Evolutionary conservation across 2,329 filamentous ascomycete species (phyloP).

Genomic region (Juglanconis oblonga): DNA sequence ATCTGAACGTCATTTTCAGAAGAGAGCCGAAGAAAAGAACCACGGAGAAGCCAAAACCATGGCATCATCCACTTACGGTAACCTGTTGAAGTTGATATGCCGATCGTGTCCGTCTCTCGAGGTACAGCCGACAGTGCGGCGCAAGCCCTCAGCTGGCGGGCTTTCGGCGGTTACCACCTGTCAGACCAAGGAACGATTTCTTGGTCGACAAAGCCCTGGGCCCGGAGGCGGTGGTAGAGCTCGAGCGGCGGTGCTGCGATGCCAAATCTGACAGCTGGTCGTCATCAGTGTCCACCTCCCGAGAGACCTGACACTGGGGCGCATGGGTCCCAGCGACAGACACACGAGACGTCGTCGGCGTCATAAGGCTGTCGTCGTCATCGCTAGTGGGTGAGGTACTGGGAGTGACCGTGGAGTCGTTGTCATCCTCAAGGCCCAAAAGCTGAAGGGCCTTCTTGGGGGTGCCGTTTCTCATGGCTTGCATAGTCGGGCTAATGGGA

Average conservation of each 20-base stretch:
- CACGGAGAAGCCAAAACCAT: too few species aligned
- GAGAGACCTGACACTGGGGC: neutral
- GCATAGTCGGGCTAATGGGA: constrained; percentile 2
- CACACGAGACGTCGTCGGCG: neutral
- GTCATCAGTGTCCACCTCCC: neutral
- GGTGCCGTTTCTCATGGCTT: constrained; percentile 9
- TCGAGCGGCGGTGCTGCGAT: neutral
- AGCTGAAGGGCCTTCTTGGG: constrained; percentile 13
- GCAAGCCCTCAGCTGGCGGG: neutral
- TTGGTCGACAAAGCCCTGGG: neutral
- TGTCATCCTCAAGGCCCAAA: constrained; percentile 1
- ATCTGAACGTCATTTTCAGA: too few species aligned
- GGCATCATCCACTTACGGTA: too few species aligned
- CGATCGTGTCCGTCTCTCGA: too few species aligned
- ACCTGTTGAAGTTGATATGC: too few species aligned
- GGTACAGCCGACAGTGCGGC: too few species aligned
- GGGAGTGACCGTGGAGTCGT: neutral
- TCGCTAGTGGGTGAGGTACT: neutral
- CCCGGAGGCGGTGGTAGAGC: neutral
- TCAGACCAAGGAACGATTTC: constrained; percentile 2
- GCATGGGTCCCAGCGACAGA: neutral
- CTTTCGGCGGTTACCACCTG: constrained; percentile 1
- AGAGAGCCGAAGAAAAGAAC: too few species aligned
- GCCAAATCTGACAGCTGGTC: neutral
- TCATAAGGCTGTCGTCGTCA: neutral